phyloP scores from a whole-genome alignment of 345 rosid genomes.

The Lumnitzera littorea region DNA sequence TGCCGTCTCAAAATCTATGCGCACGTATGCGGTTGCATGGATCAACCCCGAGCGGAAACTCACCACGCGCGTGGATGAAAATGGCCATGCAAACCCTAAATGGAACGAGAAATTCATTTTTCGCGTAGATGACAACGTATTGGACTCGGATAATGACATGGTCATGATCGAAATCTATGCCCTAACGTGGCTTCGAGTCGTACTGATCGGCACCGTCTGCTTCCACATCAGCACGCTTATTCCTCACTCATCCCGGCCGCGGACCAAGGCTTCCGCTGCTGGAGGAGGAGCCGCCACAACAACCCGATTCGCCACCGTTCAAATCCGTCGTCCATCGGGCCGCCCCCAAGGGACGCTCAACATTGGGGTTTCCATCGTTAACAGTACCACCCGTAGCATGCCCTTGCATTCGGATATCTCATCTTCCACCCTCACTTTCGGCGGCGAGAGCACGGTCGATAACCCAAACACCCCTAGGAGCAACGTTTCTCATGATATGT shows the following conservation, averaged over 20 bases:
- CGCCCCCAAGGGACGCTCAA: slow-evolving; percentile 84
- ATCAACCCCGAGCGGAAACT: slow-evolving; percentile 59
- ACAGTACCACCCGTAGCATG: slow-evolving; percentile 73
- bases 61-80: slow-evolving; percentile 63
- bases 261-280: slow-evolving; percentile 4
- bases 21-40: slow-evolving; percentile 79
- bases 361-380: slow-evolving; percentile 62
- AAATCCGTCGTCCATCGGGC: slow-evolving; percentile 73
- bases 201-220: slow-evolving; percentile 54
- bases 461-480: not conserved
- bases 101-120: slow-evolving; percentile 94
- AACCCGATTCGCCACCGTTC: slow-evolving; percentile 13
- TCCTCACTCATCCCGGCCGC: slow-evolving; percentile 16
- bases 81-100: slow-evolving; percentile 50
- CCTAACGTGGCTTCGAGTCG: slow-evolving; percentile 82
- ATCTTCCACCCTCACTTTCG: slow-evolving; percentile 19
- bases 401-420: slow-evolving; percentile 50
- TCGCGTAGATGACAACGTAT: slow-evolving; percentile 56
- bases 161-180: slow-evolving; percentile 76
- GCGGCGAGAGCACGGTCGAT: not conserved
- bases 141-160: slow-evolving; percentile 44
- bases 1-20: slow-evolving; percentile 64
- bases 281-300: no score
- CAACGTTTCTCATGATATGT: not conserved
- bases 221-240: slow-evolving; percentile 52